Evolutionary conservation across 2,329 filamentous ascomycete species (phyloP).

Genomic region (Sporothrix phasma): DNA sequence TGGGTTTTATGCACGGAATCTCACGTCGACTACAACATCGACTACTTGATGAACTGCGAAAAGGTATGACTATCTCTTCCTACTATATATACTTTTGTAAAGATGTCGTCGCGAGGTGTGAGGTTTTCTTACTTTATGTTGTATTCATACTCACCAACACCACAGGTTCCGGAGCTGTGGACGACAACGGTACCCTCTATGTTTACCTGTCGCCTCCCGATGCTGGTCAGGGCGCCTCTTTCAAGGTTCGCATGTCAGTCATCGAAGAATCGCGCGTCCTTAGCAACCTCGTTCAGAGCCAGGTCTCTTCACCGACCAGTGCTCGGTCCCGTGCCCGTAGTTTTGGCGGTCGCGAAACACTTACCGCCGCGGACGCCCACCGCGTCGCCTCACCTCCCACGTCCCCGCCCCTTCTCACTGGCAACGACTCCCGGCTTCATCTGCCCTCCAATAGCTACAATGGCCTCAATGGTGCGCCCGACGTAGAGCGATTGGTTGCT

Average conservation of each 20-base stretch:
- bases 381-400: constrained; percentile 29
- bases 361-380: constrained; percentile 41
- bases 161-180: constrained; percentile 55
- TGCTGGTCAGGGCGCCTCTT: constrained; percentile 44
- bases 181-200: constrained; percentile 46
- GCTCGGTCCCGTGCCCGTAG: constrained; percentile 32
- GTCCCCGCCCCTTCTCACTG: constrained; percentile 30
- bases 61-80: constrained; percentile 37
- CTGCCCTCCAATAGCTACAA: constrained; percentile 37
- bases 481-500: constrained; percentile 47
- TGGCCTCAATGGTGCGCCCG: constrained; percentile 24
- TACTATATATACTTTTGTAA: too few species aligned
- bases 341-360: constrained; percentile 38
- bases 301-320: constrained; percentile 28
- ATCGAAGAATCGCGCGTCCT: constrained; percentile 46
- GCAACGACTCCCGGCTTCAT: constrained; percentile 41
- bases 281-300: constrained; percentile 41
- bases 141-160: too few species aligned
- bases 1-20: constrained; percentile 48
- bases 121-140: too few species aligned
- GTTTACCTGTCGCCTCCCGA: constrained; percentile 47
- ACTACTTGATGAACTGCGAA: constrained; percentile 42
- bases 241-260: constrained; percentile 47
- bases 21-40: constrained; percentile 46
- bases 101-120: too few species aligned